A percentile compares a stretch with the other conserved stretches of the same genome.
These are phyloP conservation scores for Neodidymelliopsis sp. DNA, from an alignment of 2,329 filamentous ascomycete genomes.

Conservation along the genomic window DNA sequence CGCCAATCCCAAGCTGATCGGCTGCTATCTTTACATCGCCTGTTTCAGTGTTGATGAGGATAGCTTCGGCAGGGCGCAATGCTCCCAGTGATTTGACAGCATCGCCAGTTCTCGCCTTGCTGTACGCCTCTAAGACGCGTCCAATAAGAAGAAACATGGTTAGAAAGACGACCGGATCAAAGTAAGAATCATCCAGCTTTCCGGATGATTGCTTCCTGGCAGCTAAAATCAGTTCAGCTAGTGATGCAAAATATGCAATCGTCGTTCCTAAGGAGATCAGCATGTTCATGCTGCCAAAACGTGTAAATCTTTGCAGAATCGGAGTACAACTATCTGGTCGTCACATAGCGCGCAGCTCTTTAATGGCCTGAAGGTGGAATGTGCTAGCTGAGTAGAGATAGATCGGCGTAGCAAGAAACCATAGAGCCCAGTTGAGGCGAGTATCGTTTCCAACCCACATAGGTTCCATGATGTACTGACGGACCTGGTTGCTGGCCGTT, in stretches of 20 bases:
- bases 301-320: slow-evolving; percentile 77
- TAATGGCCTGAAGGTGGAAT: slow-evolving; percentile 80
- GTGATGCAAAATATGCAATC: slow-evolving; percentile 84
- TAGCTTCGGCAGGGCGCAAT: slow-evolving; percentile 77
- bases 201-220: slow-evolving; percentile 50
- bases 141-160: slow-evolving; percentile 83
- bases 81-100: slow-evolving; percentile 82
- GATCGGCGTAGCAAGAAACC: slow-evolving; percentile 82
- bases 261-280: slow-evolving; percentile 87
- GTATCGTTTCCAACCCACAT: slow-evolving; percentile 75
- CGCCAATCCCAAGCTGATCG: slow-evolving; percentile 68
- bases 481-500: slow-evolving; percentile 62
- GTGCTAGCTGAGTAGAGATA: slow-evolving; percentile 87
- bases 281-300: slow-evolving; percentile 98
- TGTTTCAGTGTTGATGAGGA: slow-evolving; percentile 64
- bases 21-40: slow-evolving; percentile 60
- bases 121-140: slow-evolving; percentile 84
- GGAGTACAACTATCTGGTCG: slow-evolving; percentile 75
- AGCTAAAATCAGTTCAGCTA: slow-evolving; percentile 74
- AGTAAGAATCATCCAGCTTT: slow-evolving; percentile 65
- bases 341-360: slow-evolving; percentile 82
- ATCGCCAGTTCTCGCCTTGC: slow-evolving; percentile 88
- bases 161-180: slow-evolving; percentile 91
- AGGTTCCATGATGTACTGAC: slow-evolving; percentile 72
- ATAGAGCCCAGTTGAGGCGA: slow-evolving; percentile 79